Percentiles rank a stretch among this genome's conserved stretches.
phyloP scores from a whole-genome alignment of 2,329 filamentous ascomycete genomes.

The Colletotrichum salicis region DNA sequence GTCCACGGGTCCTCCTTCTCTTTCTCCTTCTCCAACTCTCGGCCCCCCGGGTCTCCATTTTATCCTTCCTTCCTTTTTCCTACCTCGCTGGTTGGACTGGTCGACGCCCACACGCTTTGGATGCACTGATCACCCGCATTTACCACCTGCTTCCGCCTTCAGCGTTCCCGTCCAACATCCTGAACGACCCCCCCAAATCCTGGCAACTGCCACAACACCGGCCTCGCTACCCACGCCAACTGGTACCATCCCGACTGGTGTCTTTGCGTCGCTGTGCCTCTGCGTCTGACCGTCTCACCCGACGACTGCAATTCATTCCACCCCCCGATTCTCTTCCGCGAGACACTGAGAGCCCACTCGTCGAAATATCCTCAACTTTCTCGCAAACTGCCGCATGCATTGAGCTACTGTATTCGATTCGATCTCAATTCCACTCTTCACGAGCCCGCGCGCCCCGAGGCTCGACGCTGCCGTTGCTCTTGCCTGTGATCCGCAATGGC shows the following conservation, averaged over 20 bases:
- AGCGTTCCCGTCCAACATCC: constrained; percentile 7
- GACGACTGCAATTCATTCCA: neutral
- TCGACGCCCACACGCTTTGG: neutral
- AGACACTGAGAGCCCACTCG: neutral
- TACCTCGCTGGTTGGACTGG: neutral
- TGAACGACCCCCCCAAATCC: constrained; percentile 20
- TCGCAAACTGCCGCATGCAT: constrained; percentile 27
- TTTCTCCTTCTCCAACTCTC: constrained; percentile 27
- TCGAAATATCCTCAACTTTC: neutral
- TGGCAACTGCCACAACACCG: constrained; percentile 32
- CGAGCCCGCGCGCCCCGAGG: constrained; percentile 36
- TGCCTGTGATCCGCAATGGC: constrained; percentile 39
- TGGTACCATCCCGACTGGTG: constrained; percentile 29
- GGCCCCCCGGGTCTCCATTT: constrained; percentile 12
- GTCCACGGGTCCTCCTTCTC: neutral
- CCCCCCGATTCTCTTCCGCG: constrained; percentile 8
- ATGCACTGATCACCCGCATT: constrained; percentile 27
- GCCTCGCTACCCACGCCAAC: constrained; percentile 25
- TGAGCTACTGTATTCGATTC: constrained; percentile 22
- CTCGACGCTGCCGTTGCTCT: constrained; percentile 32
- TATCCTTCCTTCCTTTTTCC: constrained; percentile 25
- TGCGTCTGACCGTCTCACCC: constrained; percentile 30
- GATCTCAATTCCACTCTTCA: constrained; percentile 37
- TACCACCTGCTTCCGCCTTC: constrained; percentile 10
- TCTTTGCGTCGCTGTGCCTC: constrained; percentile 17